Conservation (phyloP, 352 stramenopile genomes). For the Phytophthora sp. region DNA sequence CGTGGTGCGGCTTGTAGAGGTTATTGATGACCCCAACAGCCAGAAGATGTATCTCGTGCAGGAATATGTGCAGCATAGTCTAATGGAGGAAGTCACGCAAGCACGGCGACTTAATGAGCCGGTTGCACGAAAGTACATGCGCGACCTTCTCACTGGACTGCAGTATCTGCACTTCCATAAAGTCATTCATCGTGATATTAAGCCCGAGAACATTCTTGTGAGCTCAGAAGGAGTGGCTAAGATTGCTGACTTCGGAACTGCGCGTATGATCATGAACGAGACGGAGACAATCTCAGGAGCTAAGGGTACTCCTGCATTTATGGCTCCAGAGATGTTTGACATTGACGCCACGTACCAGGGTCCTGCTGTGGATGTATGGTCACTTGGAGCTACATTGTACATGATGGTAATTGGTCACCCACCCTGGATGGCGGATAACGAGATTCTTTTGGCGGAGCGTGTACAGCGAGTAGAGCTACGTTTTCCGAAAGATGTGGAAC, state of each 20-base stretch:
- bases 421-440: constrained; percentile 91
- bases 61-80: constrained; percentile 94
- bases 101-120: constrained; percentile 67
- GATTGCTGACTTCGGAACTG: constrained; percentile 91
- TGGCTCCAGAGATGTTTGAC: constrained; percentile 93
- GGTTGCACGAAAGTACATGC: constrained; percentile 86
- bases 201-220: constrained; percentile 90
- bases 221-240: constrained; percentile 85
- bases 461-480: constrained; percentile 90
- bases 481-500: constrained; percentile 79
- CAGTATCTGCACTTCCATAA: constrained; percentile 95
- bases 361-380: constrained; percentile 89
- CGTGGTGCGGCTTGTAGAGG: constrained; percentile 93
- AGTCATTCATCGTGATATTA: constrained; percentile 94
- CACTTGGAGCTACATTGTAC: constrained; percentile 90
- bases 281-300: constrained; percentile 83
- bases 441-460: constrained; percentile 86
- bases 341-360: constrained; percentile 89
- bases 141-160: constrained; percentile 88
- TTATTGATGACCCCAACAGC: constrained; percentile 93
- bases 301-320: constrained; percentile 90
- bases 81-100: constrained; percentile 90
- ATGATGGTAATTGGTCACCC: constrained; percentile 93
- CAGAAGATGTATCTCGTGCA: constrained; percentile 96
- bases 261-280: constrained; percentile 92